Conservation (phyloP, 2,329 filamentous ascomycete genomes). For the Ophiocordyceps camponoti-floridani region DNA sequence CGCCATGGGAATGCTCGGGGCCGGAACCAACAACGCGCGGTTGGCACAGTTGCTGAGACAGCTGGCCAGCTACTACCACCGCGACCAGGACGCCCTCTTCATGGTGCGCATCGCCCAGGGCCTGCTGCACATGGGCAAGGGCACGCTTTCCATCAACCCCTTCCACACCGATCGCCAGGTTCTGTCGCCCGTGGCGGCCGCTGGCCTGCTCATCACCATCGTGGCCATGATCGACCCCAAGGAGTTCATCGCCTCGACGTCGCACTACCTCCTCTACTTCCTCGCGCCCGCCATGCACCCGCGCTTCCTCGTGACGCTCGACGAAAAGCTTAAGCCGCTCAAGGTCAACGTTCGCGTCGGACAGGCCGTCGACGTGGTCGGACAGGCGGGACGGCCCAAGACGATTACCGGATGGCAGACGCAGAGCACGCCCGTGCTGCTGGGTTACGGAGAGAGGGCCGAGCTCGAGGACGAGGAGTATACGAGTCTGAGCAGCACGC, state of each 20-base stretch:
- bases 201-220: constrained; percentile 75
- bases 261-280: constrained; percentile 94
- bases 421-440: constrained; percentile 90
- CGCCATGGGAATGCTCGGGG: constrained; percentile 92
- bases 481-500: constrained; percentile 71
- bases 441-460: constrained; percentile 88
- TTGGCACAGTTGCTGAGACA: constrained; percentile 87
- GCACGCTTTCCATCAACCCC: constrained; percentile 87
- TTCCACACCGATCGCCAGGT: constrained; percentile 98
- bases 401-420: constrained; percentile 99
- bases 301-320: constrained; percentile 86
- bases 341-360: constrained; percentile 94
- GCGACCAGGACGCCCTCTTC: constrained; percentile 89
- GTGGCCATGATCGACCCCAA: constrained; percentile 93
- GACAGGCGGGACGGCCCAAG: constrained; percentile 91
- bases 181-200: constrained; percentile 76
- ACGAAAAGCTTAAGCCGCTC: constrained; percentile 84
- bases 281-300: constrained; percentile 94
- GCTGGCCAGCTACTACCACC: constrained; percentile 93
- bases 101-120: constrained; percentile 99
- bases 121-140: constrained; percentile 97
- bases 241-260: constrained; percentile 49
- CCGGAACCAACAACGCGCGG: constrained; percentile 94
- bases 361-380: constrained; percentile 95
- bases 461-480: constrained; percentile 98